These are phyloP conservation scores for Cyberlindnera meyerae DNA, from an alignment of 805 yeast species.

Conservation along the genomic window DNA sequence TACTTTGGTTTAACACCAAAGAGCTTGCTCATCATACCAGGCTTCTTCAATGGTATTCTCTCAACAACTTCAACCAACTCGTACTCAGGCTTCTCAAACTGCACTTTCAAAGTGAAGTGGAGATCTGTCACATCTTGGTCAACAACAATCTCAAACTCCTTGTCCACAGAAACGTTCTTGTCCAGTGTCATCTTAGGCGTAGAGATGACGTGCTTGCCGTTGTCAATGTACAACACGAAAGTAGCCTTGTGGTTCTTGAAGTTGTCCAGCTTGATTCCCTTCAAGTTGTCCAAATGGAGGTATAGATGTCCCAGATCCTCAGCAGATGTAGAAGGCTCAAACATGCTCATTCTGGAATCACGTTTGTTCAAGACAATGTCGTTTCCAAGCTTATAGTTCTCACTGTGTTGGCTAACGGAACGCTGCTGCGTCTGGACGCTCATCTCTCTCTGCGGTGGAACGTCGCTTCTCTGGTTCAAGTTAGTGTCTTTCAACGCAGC, in stretches of 20 bases:
- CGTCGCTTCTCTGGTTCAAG: slow-evolving; percentile 9
- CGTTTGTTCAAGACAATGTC: slow-evolving; percentile 10
- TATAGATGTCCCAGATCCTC: slow-evolving; percentile 39
- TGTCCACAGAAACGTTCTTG: slow-evolving; percentile 40
- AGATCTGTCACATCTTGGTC: slow-evolving; percentile 52
- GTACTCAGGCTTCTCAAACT: slow-evolving; percentile 42
- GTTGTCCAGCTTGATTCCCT: slow-evolving; percentile 43
- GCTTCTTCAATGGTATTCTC: slow-evolving; percentile 42
- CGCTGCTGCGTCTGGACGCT: slow-evolving; percentile 9
- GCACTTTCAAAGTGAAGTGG: slow-evolving; percentile 67
- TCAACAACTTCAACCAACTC: slow-evolving; percentile 58
- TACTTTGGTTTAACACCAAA: slow-evolving; percentile 38
- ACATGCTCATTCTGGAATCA: slow-evolving; percentile 8
- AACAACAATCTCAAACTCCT: slow-evolving; percentile 76
- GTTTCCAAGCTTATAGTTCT: slow-evolving; percentile 6
- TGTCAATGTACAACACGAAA: slow-evolving; percentile 52
- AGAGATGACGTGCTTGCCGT: slow-evolving; percentile 73
- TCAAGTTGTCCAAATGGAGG: slow-evolving; percentile 44
- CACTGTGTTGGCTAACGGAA: slow-evolving; percentile 12
- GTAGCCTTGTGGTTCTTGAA: slow-evolving; percentile 37
- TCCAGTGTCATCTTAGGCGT: slow-evolving; percentile 45
- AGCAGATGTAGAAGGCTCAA: slow-evolving; percentile 7
- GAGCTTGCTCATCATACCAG: slow-evolving; percentile 39
- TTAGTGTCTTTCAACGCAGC: slow-evolving; percentile 10
- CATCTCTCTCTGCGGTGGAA: slow-evolving; percentile 3